These are phyloP conservation scores for Talaromyces stipitatus DNA, from an alignment of 495 filamentous ascomycete genomes.

Conservation along the genomic window DNA sequence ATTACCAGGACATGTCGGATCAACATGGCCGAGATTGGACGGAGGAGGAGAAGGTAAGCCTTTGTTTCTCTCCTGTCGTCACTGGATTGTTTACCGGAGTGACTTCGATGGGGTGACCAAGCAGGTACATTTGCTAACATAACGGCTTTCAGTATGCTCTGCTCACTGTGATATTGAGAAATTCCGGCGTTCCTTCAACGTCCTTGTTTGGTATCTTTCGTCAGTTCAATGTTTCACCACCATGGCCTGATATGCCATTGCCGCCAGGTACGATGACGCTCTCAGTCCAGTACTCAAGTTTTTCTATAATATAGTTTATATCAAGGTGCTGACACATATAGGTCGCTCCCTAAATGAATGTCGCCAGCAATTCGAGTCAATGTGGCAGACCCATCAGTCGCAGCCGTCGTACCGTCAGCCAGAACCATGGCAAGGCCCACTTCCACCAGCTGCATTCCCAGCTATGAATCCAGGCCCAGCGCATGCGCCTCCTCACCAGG, in stretches of 20 bases:
- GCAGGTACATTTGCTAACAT: neutral
- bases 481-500: neutral
- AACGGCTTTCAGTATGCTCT: conserved; percentile 35
- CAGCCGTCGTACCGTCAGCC: conserved; percentile 17
- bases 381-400: conserved; percentile 17
- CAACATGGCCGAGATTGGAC: conserved; percentile 44
- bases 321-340: conserved; percentile 10
- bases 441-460: conserved; percentile 16
- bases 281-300: no score
- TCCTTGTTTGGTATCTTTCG: conserved; percentile 43
- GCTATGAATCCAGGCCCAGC: conserved; percentile 8
- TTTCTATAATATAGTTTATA: no score
- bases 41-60: conserved; percentile 53
- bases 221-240: conserved; percentile 39
- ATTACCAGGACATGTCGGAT: conserved; percentile 39
- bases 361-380: conserved; percentile 27
- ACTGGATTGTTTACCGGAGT: neutral
- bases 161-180: conserved; percentile 56
- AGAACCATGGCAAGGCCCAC: conserved; percentile 16
- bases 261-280: conserved; percentile 45
- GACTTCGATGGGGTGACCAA: neutral
- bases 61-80: neutral
- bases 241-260: conserved; percentile 51
- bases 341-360: conserved; percentile 40
- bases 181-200: conserved; percentile 40